Evolutionary conservation across 1,284 basidiomycete genomes (phyloP).

Genomic region (Ganoderma sinense): DNA sequence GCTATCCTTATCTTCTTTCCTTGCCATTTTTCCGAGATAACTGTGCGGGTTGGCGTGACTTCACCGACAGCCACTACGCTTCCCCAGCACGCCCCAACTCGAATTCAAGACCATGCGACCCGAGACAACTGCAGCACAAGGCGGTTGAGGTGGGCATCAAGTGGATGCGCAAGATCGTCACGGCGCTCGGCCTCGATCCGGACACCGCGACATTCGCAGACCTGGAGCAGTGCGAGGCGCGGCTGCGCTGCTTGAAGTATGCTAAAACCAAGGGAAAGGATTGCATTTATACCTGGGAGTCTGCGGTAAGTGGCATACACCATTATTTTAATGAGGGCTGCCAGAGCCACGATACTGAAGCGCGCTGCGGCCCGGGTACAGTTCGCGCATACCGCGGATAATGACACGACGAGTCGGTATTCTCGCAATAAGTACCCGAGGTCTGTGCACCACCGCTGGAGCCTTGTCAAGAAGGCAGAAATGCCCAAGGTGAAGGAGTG

Average conservation of each 20-base stretch:
- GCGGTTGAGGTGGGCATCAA: conserved; percentile 1
- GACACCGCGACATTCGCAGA: background rate
- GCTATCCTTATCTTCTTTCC: conserved; percentile 8
- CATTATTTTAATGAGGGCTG: too few relatives aligned
- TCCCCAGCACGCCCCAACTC: too few relatives aligned
- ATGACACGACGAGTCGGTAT: too few relatives aligned
- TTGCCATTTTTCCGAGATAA: background rate
- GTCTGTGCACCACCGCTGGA: too few relatives aligned
- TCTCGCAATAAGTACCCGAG: too few relatives aligned
- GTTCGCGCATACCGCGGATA: too few relatives aligned
- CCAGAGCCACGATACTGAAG: too few relatives aligned
- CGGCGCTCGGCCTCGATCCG: background rate
- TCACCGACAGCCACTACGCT: background rate
- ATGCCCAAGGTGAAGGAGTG: too few relatives aligned
- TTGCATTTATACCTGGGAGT: conserved; percentile 2
- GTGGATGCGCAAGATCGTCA: conserved; percentile 3
- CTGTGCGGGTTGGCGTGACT: too few relatives aligned
- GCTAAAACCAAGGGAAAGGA: background rate
- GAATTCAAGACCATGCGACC: background rate
- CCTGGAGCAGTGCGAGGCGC: conserved; percentile 4
- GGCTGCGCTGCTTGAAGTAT: conserved; percentile 6
- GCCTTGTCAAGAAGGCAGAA: too few relatives aligned
- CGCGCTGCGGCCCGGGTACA: too few relatives aligned
- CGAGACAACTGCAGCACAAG: background rate
- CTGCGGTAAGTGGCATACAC: background rate